Conservation (phyloP, 331 rosid genomes). For the Rosa hybrid region DNA sequence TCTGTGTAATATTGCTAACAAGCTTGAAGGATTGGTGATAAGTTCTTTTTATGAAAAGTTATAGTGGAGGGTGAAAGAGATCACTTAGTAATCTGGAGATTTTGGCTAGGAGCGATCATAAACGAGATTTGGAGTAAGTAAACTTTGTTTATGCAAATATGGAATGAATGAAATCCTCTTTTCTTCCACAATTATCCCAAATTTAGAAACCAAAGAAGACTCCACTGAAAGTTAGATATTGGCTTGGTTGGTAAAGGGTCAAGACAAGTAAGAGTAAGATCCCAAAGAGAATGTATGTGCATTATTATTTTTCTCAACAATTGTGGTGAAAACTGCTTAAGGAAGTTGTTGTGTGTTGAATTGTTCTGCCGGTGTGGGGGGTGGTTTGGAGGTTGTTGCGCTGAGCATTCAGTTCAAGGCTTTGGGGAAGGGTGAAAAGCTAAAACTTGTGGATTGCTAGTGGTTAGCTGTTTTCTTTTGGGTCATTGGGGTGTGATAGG, state of each 20-base stretch:
- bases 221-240: not conserved
- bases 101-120: not conserved
- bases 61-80: not conserved
- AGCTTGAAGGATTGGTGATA: not conserved
- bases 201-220: not conserved
- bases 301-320: not conserved
- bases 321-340: not conserved
- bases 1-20: not conserved
- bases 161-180: too few relatives aligned
- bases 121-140: not conserved
- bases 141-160: not conserved
- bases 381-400: not conserved
- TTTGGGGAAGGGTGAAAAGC: not conserved
- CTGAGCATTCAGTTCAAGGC: not conserved
- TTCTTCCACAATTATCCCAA: not conserved
- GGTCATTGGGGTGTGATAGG: not conserved
- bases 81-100: not conserved
- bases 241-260: not conserved
- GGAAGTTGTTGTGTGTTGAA: not conserved
- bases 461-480: not conserved
- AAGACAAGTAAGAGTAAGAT: not conserved
- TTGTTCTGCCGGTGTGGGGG: not conserved
- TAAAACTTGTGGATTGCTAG: not conserved
- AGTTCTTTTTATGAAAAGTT: not conserved
- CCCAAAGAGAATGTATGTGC: not conserved